Base-by-base conservation (phyloP, 192 early-diverging fungal species). In the Entomortierella chlamydospora region DNA sequence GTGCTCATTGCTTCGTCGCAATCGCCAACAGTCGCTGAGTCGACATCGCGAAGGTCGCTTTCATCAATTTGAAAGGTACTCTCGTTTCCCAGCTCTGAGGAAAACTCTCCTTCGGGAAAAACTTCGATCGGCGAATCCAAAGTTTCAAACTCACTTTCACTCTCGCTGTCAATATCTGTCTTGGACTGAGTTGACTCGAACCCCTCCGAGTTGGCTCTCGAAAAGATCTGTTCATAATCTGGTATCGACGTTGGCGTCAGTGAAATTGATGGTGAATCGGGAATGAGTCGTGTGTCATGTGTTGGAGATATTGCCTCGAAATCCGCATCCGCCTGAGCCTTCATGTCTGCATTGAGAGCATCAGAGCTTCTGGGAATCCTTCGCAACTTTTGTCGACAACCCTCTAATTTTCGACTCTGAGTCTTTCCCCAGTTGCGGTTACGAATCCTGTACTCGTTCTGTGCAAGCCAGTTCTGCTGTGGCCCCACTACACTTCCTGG, bases 401-500 rank as follows among this genome's bases (percentile, higher is more conserved):
- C 34, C 34, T 37, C 34, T 10, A 37, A 37, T 7, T 10, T 37
- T 37, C 34, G 4, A 37, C 34, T 37, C 34, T 37, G 34, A 37
- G 4, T 10, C 34, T 37, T 37, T 37, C 1, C n/a, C 55, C 55
- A 57, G 55, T 30, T 33, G 4, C 31, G 34, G 12, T 71, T 57
- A 22, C 61, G 73, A 4, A 78, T 68, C 49, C 39, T 29, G 31
- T 52, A 51, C 29, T 78, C 73, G 23, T 78, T 78, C 50, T 57
- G 41, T 7, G 85, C 70, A 15, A 93, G 67, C 64, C 87, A 93
- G 73, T 93, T 93, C 82, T 93, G 92, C 64, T 93, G 92, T 8
- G 90, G 92, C 1, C 92, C 92, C 0, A 93, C 90, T 1, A 93
- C 91, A 39, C 85, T 85, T 1, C 92, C 92, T 1, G 92, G 92